Conservation (phyloP, 139 green algal species). For the Asterochloris sp. region DNA sequence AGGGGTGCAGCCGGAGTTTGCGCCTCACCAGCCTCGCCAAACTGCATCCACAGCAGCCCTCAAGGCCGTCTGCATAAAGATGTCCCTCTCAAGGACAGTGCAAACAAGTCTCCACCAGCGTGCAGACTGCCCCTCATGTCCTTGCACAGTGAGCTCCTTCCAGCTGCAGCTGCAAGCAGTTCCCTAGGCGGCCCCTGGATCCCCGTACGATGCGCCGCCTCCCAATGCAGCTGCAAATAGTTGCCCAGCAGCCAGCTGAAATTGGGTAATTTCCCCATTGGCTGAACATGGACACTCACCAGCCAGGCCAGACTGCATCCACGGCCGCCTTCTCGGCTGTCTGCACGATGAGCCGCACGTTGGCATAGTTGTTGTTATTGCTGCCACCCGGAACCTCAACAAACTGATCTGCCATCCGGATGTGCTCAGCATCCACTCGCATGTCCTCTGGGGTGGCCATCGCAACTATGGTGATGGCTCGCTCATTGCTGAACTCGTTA, state of each 20-base stretch:
- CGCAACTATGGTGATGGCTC: conserved; percentile 78
- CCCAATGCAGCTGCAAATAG: no score
- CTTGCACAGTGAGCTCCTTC: no score
- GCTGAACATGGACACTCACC: conserved; percentile 46
- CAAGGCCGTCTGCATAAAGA: no score
- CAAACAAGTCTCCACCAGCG: no score
- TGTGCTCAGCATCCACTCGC: conserved; percentile 90
- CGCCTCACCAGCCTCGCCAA: no score
- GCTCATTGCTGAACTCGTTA: conserved; percentile 66
- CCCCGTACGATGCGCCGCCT: no score
- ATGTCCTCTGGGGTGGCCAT: conserved; percentile 98
- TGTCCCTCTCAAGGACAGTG: no score
- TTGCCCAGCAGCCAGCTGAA: not conserved
- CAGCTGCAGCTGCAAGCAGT: no score
- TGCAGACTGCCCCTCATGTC: no score
- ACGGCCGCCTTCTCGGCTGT: conserved; percentile 75
- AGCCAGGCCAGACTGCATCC: conserved; percentile 97
- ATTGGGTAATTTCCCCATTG: not conserved
- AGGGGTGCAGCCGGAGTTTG: no score
- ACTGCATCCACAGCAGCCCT: no score
- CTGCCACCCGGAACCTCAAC: conserved; percentile 93
- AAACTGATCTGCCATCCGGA: conserved; percentile 96
- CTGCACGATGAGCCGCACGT: conserved; percentile 90
- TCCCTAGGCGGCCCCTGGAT: no score
- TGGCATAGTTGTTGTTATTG: conserved; percentile 99